These are phyloP conservation scores for Aureobasidium sp. DNA, from an alignment of 2,329 filamentous ascomycete genomes.

Conservation along the genomic window DNA sequence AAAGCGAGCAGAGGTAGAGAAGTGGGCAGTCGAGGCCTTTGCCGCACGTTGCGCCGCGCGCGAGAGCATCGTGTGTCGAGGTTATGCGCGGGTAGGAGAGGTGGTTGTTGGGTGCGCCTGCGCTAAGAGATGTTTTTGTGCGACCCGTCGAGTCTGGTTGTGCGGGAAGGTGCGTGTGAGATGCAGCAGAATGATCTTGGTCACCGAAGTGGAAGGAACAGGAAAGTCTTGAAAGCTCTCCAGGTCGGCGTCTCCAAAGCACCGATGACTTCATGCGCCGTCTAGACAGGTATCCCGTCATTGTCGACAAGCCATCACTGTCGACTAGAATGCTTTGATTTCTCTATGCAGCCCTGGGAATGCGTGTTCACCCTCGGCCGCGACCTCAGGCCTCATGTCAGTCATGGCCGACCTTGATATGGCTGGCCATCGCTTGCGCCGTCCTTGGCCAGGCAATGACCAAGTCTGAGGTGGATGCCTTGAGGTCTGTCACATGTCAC, in stretches of 20 bases:
- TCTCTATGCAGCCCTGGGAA: conserved; percentile 8
- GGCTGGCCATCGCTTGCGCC: conserved; percentile 12
- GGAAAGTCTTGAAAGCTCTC: conserved; percentile 7
- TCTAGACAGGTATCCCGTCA: background rate
- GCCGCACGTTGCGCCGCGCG: conserved; percentile 26
- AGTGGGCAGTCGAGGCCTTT: conserved; percentile 18
- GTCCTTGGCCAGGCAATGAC: conserved; percentile 38
- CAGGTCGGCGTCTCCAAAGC: conserved; percentile 4
- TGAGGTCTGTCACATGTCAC: conserved; percentile 28
- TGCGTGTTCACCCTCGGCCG: conserved; percentile 8
- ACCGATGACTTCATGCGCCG: background rate
- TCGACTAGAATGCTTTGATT: conserved; percentile 24
- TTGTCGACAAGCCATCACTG: background rate
- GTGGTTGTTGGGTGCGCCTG: background rate
- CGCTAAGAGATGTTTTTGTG: background rate
- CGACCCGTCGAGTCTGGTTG: background rate
- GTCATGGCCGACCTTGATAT: background rate
- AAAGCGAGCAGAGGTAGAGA: conserved; percentile 17
- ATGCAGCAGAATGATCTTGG: background rate
- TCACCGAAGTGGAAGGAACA: background rate
- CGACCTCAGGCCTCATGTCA: background rate
- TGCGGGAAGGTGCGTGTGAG: background rate
- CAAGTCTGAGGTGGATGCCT: conserved; percentile 33
- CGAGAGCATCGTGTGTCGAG: conserved; percentile 24
- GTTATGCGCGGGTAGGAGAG: background rate